Percentiles rank a stretch among this genome's conserved stretches.
Evolutionary conservation across 1,139 yeast genomes (phyloP).

Genomic region (Dujonia santamariae): DNA sequence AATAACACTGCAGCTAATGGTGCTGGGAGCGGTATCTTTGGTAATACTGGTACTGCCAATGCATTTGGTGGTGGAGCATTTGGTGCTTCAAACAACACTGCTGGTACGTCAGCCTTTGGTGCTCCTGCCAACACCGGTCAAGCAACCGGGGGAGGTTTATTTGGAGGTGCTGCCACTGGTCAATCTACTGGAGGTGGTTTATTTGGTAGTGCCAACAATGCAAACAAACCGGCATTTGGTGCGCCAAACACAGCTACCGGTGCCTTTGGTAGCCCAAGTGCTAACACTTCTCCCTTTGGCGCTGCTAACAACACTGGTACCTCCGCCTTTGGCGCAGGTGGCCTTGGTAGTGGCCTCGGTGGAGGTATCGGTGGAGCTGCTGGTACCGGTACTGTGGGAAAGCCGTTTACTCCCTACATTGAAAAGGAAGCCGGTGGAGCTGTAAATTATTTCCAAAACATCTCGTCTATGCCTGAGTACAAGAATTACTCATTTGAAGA

Average conservation of each 20-base stretch:
- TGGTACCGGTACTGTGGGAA: slow-evolving; percentile 69
- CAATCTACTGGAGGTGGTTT: slow-evolving; percentile 8
- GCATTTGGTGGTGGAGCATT: slow-evolving; percentile 19
- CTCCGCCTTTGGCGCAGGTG: slow-evolving; percentile 17
- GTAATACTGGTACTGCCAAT: slow-evolving; percentile 11
- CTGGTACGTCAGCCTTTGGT: slow-evolving; percentile 25
- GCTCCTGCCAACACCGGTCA: slow-evolving; percentile 25
- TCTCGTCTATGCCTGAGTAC: slow-evolving; percentile 90
- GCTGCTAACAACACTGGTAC: slow-evolving; percentile 14
- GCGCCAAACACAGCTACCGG: slow-evolving; percentile 19
- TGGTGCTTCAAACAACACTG: slow-evolving; percentile 18
- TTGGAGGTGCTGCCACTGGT: slow-evolving; percentile 9
- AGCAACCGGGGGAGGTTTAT: slow-evolving; percentile 12
- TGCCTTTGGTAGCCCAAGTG: slow-evolving; percentile 15
- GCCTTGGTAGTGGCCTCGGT: slow-evolving; percentile 22
- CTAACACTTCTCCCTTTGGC: slow-evolving; percentile 24
- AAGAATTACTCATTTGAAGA: slow-evolving; percentile 81
- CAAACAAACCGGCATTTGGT: slow-evolving; percentile 23
- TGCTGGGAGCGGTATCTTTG: slow-evolving; percentile 10
- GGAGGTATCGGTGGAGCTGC: slow-evolving; percentile 27
- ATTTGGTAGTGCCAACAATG: slow-evolving; percentile 5
- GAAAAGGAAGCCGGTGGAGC: slow-evolving; percentile 73
- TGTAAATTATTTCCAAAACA: slow-evolving; percentile 65
- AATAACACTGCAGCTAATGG: slow-evolving; percentile 12
- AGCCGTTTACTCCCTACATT: slow-evolving; percentile 59